Conservation (phyloP, 495 filamentous ascomycete genomes). For the Tuber calosporum region DNA sequence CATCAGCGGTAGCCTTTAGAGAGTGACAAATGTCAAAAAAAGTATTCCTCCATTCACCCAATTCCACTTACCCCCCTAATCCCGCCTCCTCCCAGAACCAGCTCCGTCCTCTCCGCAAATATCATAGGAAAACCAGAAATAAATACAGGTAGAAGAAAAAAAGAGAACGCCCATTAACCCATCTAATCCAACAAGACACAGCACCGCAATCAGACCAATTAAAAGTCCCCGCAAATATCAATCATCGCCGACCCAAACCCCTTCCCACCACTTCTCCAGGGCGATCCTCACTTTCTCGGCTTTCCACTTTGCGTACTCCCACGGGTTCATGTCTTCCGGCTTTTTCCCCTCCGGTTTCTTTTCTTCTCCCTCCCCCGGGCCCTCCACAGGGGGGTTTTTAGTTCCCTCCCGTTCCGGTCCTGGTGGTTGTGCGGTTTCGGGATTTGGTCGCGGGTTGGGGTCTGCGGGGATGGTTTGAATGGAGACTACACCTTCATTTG, state of each 20-base stretch:
- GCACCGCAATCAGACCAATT: neutral
- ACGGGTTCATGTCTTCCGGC: slow-evolving; percentile 23
- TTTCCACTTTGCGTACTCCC: slow-evolving; percentile 32
- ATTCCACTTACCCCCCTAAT: neutral
- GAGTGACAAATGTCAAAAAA: neutral
- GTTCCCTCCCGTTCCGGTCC: slow-evolving; percentile 29
- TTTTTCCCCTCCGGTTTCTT: slow-evolving; percentile 27
- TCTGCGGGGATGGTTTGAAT: slow-evolving; percentile 20
- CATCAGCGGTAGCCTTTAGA: neutral
- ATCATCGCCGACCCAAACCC: slow-evolving; percentile 25
- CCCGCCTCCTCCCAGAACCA: neutral
- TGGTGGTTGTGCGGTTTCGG: slow-evolving; percentile 12
- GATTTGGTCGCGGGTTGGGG: slow-evolving; percentile 1
- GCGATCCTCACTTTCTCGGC: slow-evolving; percentile 36
- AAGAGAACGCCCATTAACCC: slow-evolving; percentile 9
- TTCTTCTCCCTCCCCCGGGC: slow-evolving; percentile 8
- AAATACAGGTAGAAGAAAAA: slow-evolving; percentile 9
- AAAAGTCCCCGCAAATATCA: slow-evolving; percentile 1
- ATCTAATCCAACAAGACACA: slow-evolving; percentile 3
- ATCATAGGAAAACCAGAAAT: neutral
- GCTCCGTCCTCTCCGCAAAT: neutral
- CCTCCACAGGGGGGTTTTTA: neutral
- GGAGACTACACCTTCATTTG: slow-evolving; percentile 17
- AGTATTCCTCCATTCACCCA: neutral
- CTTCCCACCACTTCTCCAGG: slow-evolving; percentile 38